phyloP scores from a whole-genome alignment of 2,329 filamentous ascomycete species.

The Talaromyces sp. region DNA sequence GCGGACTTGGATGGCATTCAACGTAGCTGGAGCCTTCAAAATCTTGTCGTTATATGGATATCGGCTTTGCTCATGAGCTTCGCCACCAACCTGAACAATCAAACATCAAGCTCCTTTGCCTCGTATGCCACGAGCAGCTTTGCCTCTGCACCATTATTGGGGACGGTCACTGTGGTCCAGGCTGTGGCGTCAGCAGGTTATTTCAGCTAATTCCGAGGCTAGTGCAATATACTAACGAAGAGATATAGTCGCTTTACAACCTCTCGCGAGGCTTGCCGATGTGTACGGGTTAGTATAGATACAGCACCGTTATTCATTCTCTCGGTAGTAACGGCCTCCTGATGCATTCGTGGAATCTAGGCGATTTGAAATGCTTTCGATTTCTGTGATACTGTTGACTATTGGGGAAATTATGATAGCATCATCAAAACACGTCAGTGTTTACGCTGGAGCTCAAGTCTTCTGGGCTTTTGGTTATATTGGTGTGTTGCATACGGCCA shows the following conservation, averaged over 20 bases:
- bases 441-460: conserved; percentile 5
- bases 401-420: conserved; percentile 7
- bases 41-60: conserved; percentile 3
- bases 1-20: conserved; percentile 5
- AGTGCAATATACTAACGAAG: not conserved
- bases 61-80: conserved; percentile 6
- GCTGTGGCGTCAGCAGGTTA: conserved; percentile 3
- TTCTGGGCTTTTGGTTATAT: conserved; percentile 6
- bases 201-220: not conserved
- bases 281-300: conserved; percentile 5
- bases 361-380: conserved; percentile 4
- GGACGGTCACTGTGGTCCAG: conserved; percentile 5
- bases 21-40: conserved; percentile 2
- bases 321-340: not conserved
- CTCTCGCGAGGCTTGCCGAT: conserved; percentile 6
- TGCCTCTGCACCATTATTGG: conserved; percentile 1
- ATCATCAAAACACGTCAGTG: not conserved
- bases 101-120: conserved; percentile 1
- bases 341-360: not conserved
- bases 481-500: not conserved
- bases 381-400: conserved; percentile 3
- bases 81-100: conserved; percentile 4
- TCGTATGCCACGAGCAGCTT: conserved; percentile 6
- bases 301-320: not conserved
- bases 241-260: conserved; percentile 2